Evolutionary conservation across 2,329 filamentous ascomycete species (phyloP).

Genomic region (Penicillium crustosum): DNA sequence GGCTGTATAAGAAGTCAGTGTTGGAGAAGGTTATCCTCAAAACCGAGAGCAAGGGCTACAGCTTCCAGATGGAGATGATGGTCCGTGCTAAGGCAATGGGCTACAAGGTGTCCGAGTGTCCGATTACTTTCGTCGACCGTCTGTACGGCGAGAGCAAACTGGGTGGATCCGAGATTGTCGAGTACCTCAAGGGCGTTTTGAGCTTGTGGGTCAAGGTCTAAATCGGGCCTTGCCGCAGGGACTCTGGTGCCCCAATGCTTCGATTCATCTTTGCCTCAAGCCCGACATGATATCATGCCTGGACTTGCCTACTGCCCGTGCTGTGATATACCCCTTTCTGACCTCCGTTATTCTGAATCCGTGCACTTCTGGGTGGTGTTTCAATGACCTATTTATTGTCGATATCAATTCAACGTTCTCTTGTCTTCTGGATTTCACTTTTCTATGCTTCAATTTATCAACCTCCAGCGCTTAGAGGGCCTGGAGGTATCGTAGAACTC

Average conservation of each 20-base stretch:
- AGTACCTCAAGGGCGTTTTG: slow-evolving; percentile 86
- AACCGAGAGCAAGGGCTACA: slow-evolving; percentile 95
- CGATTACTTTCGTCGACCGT: slow-evolving; percentile 93
- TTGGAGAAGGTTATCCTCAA: slow-evolving; percentile 85
- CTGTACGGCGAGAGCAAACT: slow-evolving; percentile 95
- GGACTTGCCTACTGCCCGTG: slow-evolving; percentile 14
- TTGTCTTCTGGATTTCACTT: slow-evolving; percentile 1
- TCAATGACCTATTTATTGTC: slow-evolving; percentile 17
- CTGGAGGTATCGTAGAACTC: slow-evolving; percentile 36
- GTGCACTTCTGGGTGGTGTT: slow-evolving; percentile 22
- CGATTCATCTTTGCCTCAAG: slow-evolving; percentile 12
- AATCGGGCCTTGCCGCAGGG: neutral
- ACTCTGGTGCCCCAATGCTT: neutral
- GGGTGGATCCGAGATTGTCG: slow-evolving; percentile 90
- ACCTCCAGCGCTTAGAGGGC: slow-evolving; percentile 21
- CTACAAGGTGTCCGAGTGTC: slow-evolving; percentile 88
- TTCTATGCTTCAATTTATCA: neutral
- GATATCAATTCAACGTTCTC: slow-evolving; percentile 16
- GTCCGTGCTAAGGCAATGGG: slow-evolving; percentile 96
- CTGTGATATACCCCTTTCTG: slow-evolving; percentile 28
- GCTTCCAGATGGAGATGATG: slow-evolving; percentile 99
- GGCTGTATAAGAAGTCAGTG: slow-evolving; percentile 88
- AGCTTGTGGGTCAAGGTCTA: slow-evolving; percentile 76
- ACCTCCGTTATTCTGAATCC: slow-evolving; percentile 17
- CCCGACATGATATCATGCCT: slow-evolving; percentile 12